These are phyloP conservation scores for Candida quercuum DNA, from an alignment of 805 yeast genomes.

Conservation along the genomic window DNA sequence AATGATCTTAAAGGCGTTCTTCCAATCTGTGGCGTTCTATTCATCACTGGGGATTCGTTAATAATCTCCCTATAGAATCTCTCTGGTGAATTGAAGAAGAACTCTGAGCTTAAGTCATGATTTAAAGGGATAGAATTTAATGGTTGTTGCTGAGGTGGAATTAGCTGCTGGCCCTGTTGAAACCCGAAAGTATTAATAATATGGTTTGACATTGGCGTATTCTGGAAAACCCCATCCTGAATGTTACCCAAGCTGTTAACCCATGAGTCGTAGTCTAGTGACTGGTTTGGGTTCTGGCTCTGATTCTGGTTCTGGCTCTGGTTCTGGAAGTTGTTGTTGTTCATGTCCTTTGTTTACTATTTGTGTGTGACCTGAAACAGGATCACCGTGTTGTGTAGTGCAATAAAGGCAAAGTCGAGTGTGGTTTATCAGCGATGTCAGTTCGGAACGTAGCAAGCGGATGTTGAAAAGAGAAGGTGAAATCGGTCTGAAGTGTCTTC, in stretches of 20 bases:
- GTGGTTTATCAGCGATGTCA: too few species aligned
- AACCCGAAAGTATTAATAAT: conserved; percentile 10
- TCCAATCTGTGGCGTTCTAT: conserved; percentile 20
- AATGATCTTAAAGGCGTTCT: conserved; percentile 22
- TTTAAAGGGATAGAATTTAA: conserved; percentile 1
- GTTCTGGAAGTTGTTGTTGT: too few species aligned
- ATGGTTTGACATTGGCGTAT: conserved; percentile 21
- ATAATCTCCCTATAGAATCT: conserved; percentile 23
- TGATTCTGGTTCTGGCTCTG: conserved; percentile 1
- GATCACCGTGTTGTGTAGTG: too few species aligned
- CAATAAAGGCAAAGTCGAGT: too few species aligned
- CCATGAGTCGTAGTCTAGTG: conserved; percentile 24
- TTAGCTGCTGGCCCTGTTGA: not conserved
- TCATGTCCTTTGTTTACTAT: not conserved
- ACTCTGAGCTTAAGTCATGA: conserved; percentile 9
- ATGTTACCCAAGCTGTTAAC: conserved; percentile 20
- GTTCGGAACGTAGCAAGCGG: too few species aligned
- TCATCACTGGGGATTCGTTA: conserved; percentile 21
- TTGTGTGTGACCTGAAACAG: not conserved
- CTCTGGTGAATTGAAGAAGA: conserved; percentile 23
- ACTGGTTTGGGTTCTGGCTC: conserved; percentile 9
- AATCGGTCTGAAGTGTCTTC: too few species aligned
- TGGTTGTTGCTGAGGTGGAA: not conserved
- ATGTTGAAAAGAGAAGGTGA: too few species aligned
- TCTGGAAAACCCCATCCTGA: conserved; percentile 22